A percentile compares a stretch with the other conserved stretches of the same genome.
phyloP scores from a whole-genome alignment of 139 green algal species.

The Haematococcus lacustris region DNA sequence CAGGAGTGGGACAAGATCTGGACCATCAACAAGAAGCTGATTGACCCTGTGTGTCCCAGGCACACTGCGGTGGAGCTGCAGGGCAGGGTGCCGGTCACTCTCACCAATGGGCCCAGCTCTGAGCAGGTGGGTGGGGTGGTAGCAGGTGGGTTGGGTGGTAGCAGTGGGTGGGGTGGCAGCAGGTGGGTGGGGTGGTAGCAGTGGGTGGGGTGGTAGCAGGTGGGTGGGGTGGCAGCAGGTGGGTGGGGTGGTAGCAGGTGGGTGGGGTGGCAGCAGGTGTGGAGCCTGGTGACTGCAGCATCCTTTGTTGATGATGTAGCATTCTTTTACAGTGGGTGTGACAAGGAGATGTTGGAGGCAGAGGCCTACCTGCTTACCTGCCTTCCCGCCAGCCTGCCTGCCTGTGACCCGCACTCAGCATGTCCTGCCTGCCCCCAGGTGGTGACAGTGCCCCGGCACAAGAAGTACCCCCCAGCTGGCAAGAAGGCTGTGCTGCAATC shows the following conservation, averaged over 20 bases:
- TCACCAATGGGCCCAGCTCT: constrained; percentile 51
- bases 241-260: constrained; percentile 30
- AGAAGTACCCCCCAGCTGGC: constrained; percentile 79
- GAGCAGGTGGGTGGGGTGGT: constrained; percentile 32
- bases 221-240: too few species aligned
- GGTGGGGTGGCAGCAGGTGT: neutral
- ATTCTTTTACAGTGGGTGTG: neutral
- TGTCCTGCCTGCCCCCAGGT: neutral
- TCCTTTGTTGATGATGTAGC: neutral
- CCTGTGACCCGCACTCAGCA: neutral
- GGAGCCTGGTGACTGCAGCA: neutral
- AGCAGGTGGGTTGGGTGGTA: too few species aligned
- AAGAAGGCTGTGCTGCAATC: constrained; percentile 54
- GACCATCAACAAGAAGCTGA: constrained; percentile 95
- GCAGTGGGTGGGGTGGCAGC: too few species aligned
- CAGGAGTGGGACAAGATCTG: constrained; percentile 99
- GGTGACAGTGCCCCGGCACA: constrained; percentile 68
- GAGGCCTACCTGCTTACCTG: too few species aligned
- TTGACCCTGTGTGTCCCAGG: constrained; percentile 73
- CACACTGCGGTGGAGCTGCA: constrained; percentile 77
- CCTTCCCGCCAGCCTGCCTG: neutral
- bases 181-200: too few species aligned
- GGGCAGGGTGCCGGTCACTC: constrained; percentile 51
- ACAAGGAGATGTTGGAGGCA: too few species aligned
- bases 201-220: too few species aligned